Conservation (phyloP, 495 filamentous ascomycete species). For the Penicillium fimorum region DNA sequence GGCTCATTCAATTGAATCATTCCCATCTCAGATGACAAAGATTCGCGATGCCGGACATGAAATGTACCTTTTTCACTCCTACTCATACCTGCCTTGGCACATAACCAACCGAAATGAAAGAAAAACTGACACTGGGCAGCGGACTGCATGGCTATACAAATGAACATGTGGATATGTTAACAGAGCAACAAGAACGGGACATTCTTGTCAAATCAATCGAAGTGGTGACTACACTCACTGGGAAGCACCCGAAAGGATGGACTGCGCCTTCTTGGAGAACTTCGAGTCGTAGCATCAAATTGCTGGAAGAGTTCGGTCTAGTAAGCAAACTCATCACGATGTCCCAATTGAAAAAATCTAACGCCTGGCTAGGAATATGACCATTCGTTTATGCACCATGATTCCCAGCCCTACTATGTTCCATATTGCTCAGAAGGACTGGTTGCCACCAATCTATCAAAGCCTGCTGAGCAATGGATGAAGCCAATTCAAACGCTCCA, state of each 20-base stretch:
- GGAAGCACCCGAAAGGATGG: conserved; percentile 35
- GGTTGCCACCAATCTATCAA: conserved; percentile 50
- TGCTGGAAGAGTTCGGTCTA: too few relatives aligned
- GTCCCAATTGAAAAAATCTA: too few relatives aligned
- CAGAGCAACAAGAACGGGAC: conserved; percentile 32
- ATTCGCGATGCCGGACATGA: conserved; percentile 40
- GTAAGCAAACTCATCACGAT: too few relatives aligned
- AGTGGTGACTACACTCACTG: conserved; percentile 30
- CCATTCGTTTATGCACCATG: conserved; percentile 52
- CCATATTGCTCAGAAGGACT: conserved; percentile 40
- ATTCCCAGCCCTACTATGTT: conserved; percentile 57
- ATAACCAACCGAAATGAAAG: too few relatives aligned
- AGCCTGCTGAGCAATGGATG: conserved; percentile 57
- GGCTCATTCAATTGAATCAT: conserved; percentile 37
- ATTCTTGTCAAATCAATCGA: conserved; percentile 36
- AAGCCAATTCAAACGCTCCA: conserved; percentile 46
- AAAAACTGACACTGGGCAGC: neutral
- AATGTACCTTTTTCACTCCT: conserved; percentile 5
- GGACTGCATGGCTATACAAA: conserved; percentile 47
- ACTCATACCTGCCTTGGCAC: too few relatives aligned
- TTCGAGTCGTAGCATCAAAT: too few relatives aligned
- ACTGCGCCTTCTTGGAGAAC: conserved; percentile 45
- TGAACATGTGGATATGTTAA: conserved; percentile 30
- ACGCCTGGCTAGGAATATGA: conserved; percentile 29
- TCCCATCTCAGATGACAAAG: conserved; percentile 36